Percentiles rank a stretch among this genome's conserved stretches.
Conservation (phyloP, 2,329 filamentous ascomycete genomes). For the Magnaporthiopsis rhizophila region DNA sequence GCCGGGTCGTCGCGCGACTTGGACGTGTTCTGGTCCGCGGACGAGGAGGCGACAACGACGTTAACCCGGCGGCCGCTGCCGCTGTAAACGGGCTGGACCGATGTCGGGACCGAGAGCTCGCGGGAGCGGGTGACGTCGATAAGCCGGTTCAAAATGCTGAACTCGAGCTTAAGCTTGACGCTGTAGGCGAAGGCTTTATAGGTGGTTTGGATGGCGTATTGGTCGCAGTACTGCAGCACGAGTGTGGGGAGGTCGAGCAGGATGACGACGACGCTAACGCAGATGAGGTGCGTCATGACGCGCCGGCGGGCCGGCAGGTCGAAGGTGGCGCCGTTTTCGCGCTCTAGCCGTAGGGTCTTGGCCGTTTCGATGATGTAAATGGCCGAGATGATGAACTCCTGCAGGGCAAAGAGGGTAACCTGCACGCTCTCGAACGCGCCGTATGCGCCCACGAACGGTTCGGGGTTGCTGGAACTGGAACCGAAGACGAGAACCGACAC, state of each 20-base stretch:
- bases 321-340: too few relatives aligned
- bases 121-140: slow-evolving; percentile 15
- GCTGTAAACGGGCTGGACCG: too few relatives aligned
- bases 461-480: slow-evolving; percentile 29
- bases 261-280: slow-evolving; percentile 34
- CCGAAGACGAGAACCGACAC: slow-evolving; percentile 37
- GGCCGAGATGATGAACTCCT: slow-evolving; percentile 44
- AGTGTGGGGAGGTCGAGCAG: slow-evolving; percentile 27
- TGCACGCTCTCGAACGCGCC: slow-evolving; percentile 46
- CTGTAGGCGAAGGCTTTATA: slow-evolving; percentile 27
- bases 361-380: slow-evolving; percentile 35
- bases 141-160: slow-evolving; percentile 26
- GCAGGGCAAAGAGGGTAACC: slow-evolving; percentile 46
- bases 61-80: too few relatives aligned
- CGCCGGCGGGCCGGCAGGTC: too few relatives aligned
- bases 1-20: too few relatives aligned
- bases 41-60: too few relatives aligned
- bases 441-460: slow-evolving; percentile 29
- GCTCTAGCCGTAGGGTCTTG: too few relatives aligned
- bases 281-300: slow-evolving; percentile 28
- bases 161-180: slow-evolving; percentile 29
- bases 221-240: slow-evolving; percentile 23
- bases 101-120: too few relatives aligned
- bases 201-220: slow-evolving; percentile 24
- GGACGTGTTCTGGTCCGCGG: too few relatives aligned